Conservation (phyloP, 257 asterid genomes). For the Solanum commersonii region DNA sequence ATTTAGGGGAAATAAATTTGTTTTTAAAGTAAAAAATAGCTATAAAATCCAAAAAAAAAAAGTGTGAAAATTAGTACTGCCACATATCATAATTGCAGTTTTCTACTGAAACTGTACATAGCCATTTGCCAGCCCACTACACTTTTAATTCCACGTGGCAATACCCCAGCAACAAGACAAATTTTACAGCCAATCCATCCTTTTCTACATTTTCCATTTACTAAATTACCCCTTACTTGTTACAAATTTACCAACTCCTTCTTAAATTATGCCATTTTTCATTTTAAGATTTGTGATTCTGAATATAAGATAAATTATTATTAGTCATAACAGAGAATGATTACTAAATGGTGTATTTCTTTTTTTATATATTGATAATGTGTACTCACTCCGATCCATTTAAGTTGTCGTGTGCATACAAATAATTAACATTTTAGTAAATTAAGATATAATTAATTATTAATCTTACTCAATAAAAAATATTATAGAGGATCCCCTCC, state of each 20-base stretch:
- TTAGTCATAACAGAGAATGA: neutral
- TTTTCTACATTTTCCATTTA: neutral
- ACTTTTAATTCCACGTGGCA: constrained; percentile 15
- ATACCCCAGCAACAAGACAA: constrained; percentile 29
- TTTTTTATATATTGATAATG: neutral
- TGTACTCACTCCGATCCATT: neutral
- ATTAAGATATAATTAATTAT: neutral
- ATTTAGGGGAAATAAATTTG: neutral
- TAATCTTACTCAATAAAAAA: neutral
- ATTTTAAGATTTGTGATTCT: too few species aligned
- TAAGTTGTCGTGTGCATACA: neutral
- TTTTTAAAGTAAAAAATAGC: neutral
- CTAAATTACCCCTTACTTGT: neutral
- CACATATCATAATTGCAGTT: neutral
- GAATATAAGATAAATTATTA: neutral
- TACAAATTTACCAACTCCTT: neutral
- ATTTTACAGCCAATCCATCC: constrained; percentile 9
- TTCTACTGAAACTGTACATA: neutral
- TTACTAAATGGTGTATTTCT: neutral
- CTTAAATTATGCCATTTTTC: neutral
- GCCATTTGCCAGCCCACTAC: neutral
- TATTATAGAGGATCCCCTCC: fast-evolving
- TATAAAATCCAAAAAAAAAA: neutral
- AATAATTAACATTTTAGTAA: neutral
- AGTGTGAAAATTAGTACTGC: neutral